Evolutionary conservation across 2,329 filamentous ascomycete species (phyloP).

Genomic region (Colletotrichum shisoi): DNA sequence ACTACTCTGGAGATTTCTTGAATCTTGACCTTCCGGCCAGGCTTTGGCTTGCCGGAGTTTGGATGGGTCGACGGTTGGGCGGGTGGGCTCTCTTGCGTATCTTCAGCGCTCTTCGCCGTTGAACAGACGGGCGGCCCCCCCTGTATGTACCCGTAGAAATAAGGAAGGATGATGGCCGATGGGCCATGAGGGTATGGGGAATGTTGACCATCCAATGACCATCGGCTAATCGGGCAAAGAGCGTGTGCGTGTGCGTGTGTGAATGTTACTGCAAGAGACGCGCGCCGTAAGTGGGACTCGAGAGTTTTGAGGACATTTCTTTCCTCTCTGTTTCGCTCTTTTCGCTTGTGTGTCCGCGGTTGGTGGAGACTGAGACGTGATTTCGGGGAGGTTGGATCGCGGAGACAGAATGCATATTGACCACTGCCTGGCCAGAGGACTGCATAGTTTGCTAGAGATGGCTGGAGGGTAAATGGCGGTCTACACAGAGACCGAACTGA

Average conservation of each 20-base stretch:
- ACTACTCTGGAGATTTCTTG: neutral
- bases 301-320: slow-evolving; percentile 18
- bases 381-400: slow-evolving; percentile 40
- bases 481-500: neutral
- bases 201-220: slow-evolving; percentile 28
- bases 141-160: slow-evolving; percentile 4
- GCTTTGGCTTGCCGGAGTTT: slow-evolving; percentile 25
- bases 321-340: neutral
- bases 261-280: slow-evolving; percentile 29
- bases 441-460: slow-evolving; percentile 27
- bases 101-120: slow-evolving; percentile 39
- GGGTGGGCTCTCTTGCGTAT: slow-evolving; percentile 17
- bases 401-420: slow-evolving; percentile 13
- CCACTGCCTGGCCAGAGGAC: slow-evolving; percentile 17
- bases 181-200: too few species aligned
- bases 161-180: slow-evolving; percentile 11
- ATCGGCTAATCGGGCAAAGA: slow-evolving; percentile 15
- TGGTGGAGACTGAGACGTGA: slow-evolving; percentile 41
- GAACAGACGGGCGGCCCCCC: neutral
- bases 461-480: slow-evolving; percentile 30
- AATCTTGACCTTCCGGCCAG: slow-evolving; percentile 5
- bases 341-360: neutral
- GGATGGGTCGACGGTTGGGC: slow-evolving; percentile 6
- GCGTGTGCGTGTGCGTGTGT: slow-evolving; percentile 7
- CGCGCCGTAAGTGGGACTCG: slow-evolving; percentile 31